Conservation (phyloP, 1,139 yeast species). For the Candida gigantensis region DNA sequence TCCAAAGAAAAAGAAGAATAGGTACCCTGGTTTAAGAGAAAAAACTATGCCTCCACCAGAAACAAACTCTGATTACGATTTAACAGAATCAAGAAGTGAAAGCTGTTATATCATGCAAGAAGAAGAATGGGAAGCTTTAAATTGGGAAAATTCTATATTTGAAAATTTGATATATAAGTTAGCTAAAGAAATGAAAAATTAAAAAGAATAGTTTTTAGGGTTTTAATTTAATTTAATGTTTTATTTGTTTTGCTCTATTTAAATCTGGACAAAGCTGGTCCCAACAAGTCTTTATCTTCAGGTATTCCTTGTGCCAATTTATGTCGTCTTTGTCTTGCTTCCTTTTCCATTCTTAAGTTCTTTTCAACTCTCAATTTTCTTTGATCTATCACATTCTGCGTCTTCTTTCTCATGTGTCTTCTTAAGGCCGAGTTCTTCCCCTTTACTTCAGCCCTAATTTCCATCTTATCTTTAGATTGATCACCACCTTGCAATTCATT, state of each 20-base stretch:
- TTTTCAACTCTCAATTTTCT: conserved; percentile 81
- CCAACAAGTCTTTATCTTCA: conserved; percentile 53
- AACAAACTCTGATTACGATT: conserved; percentile 7
- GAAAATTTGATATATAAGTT: conserved; percentile 19
- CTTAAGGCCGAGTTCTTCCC: conserved; percentile 85
- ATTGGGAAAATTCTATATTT: conserved; percentile 26
- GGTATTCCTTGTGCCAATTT: conserved; percentile 52
- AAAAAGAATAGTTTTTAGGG: not conserved
- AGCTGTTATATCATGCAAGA: conserved; percentile 15
- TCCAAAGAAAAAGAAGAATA: conserved; percentile 8
- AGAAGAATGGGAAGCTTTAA: conserved; percentile 20
- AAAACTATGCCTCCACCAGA: conserved; percentile 3
- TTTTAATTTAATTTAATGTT: no score
- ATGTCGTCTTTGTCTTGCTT: conserved; percentile 58
- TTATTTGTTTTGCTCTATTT: conserved; percentile 27
- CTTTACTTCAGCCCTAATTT: conserved; percentile 62
- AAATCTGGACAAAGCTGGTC: conserved; percentile 61
- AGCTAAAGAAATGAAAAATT: conserved; percentile 9
- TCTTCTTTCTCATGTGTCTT: conserved; percentile 78
- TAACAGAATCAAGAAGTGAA: conserved; percentile 1
- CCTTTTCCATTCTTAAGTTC: conserved; percentile 73
- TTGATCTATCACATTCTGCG: conserved; percentile 84
- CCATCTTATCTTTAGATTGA: conserved; percentile 27
- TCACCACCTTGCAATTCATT: conserved; percentile 50
- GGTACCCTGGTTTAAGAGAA: conserved; percentile 9